These are phyloP conservation scores for Cytospora mali DNA, from an alignment of 2,329 filamentous ascomycete genomes.

Conservation along the genomic window DNA sequence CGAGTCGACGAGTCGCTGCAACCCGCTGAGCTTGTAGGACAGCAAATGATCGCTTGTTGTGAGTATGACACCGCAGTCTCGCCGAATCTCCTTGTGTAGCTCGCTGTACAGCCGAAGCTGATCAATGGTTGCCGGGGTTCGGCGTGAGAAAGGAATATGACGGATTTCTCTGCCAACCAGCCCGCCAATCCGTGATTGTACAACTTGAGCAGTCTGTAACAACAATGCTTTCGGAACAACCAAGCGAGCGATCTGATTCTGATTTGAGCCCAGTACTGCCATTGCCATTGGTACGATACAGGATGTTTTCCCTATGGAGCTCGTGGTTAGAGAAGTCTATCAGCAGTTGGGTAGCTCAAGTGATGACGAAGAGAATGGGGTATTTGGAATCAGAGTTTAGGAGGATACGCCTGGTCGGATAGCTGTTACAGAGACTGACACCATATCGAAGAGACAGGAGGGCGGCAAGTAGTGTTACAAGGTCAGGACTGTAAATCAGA, in stretches of 20 bases:
- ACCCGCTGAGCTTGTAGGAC: slow-evolving; percentile 64
- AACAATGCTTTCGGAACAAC: slow-evolving; percentile 60
- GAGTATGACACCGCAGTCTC: slow-evolving; percentile 56
- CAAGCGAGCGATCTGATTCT: slow-evolving; percentile 51
- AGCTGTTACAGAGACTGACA: slow-evolving; percentile 13
- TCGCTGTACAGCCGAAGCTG: slow-evolving; percentile 43
- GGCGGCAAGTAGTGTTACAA: background rate
- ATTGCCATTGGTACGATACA: slow-evolving; percentile 58
- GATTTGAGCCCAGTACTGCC: slow-evolving; percentile 46
- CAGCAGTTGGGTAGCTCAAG: background rate
- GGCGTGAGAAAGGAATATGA: slow-evolving; percentile 62
- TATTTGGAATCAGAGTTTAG: background rate
- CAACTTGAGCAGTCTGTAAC: slow-evolving; percentile 58
- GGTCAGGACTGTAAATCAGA: background rate
- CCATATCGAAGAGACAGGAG: background rate
- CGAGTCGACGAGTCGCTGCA: slow-evolving; percentile 57
- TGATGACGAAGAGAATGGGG: background rate
- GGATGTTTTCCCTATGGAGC: slow-evolving; percentile 55
- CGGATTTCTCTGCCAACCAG: slow-evolving; percentile 55
- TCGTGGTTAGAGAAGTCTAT: background rate
- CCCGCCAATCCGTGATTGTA: slow-evolving; percentile 58
- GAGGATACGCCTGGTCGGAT: background rate
- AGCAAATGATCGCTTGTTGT: slow-evolving; percentile 65
- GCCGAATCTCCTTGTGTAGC: slow-evolving; percentile 44
- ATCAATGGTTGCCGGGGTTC: slow-evolving; percentile 40